Evolutionary conservation across 306 rosid genomes (phyloP), one percentile per base, ranked within the genome.

Genomic region (Castanopsis chinensis): DNA sequence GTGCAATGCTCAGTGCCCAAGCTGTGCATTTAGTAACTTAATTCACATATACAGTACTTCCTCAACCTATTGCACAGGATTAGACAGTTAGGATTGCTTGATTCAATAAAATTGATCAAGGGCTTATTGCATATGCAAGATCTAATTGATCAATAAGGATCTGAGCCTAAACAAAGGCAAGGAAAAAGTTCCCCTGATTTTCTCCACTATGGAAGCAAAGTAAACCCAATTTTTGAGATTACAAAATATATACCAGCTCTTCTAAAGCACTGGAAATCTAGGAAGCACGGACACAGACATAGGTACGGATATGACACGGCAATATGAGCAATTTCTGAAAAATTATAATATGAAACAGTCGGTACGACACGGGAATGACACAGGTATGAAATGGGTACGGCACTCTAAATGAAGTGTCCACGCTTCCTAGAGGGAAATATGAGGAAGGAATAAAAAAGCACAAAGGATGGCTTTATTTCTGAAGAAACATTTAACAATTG

Each of bases 381-480:
- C 45, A 7, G 2, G 43, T 37, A 37, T 0, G 2, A 37, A 2
- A 37, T 0, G 3, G 10, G 45, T 41, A 41, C 3, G 1, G 3
- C 45, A 41, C 45, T 11, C 45, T 41, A 41, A 41, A 41, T 7
- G 8, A 37, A 37, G 8, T 8, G 3, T 8, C 12, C 45, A 0
- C 8, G 45, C 45, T 41, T 41, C 45, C 45, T 7, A 8, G 45
- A 8, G 4, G 19, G 5, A 12, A 21, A 27, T 21, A 49, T 49
- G 53, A 7, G 33, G 67, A 82, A 69, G 69, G 8, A 81, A 64
- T 67, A 73, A 59, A 55, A 30, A 8, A 5, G 45, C 45, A 37
- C 17, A 67, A 71, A 77, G 19, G 72, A 63, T 82, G 6, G 13
- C 3, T 59, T 76, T 72, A 54, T 63, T 80, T 63, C 54, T 75